A percentile compares a stretch with the other conserved stretches of the same genome.
phyloP scores from a whole-genome alignment of 331 rosid species.

The Quercus lobata region DNA sequence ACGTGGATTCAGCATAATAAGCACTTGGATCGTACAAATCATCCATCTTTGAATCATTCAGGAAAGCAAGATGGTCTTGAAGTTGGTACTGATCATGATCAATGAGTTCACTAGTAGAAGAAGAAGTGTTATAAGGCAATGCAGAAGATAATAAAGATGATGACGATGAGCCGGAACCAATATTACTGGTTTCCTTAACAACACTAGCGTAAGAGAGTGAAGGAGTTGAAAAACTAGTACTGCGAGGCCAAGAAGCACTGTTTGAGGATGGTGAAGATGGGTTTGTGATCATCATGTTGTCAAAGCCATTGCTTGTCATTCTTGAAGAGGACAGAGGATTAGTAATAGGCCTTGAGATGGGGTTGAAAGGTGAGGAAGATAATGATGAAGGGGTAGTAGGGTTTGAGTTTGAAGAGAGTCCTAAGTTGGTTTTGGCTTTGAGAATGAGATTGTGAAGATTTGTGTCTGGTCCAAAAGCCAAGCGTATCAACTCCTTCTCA shows the following conservation, averaged over 20 bases:
- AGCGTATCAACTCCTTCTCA: constrained; percentile 39
- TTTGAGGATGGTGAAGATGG: constrained; percentile 56
- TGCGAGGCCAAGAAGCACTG: constrained; percentile 36
- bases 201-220: constrained; percentile 44
- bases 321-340: constrained; percentile 50
- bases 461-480: constrained; percentile 42
- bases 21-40: constrained; percentile 56
- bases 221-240: constrained; percentile 48
- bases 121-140: constrained; percentile 7
- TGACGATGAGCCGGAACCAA: constrained; percentile 35
- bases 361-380: constrained; percentile 29
- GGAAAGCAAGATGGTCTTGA: constrained; percentile 59
- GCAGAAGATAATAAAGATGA: constrained; percentile 3
- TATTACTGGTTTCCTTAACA: constrained; percentile 20
- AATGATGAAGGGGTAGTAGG: constrained; percentile 51
- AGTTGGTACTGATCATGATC: constrained; percentile 83
- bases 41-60: constrained; percentile 53
- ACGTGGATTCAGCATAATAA: constrained; percentile 58
- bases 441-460: constrained; percentile 36
- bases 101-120: constrained; percentile 36
- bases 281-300: constrained; percentile 34
- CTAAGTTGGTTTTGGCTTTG: constrained; percentile 37
- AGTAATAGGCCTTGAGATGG: constrained; percentile 44
- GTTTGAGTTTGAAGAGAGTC: constrained; percentile 21
- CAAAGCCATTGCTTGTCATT: constrained; percentile 49